These are phyloP conservation scores for Pseudopithomyces maydicus DNA, from an alignment of 2,329 filamentous ascomycete species.

Conservation along the genomic window DNA sequence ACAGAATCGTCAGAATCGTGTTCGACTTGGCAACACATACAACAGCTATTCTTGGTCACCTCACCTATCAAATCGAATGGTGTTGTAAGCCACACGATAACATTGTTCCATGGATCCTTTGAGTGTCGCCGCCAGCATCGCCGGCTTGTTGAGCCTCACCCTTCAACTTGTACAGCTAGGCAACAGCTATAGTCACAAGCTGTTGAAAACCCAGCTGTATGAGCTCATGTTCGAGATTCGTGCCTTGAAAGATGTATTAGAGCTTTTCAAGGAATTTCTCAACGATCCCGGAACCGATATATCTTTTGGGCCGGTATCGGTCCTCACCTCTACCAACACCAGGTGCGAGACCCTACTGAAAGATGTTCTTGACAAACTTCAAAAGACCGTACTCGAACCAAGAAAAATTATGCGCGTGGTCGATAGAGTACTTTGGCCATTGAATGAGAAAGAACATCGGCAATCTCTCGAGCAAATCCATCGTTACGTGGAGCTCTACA, in stretches of 20 bases:
- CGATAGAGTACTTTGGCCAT: slow-evolving; percentile 7
- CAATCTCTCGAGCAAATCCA: slow-evolving; percentile 7
- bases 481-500: slow-evolving; percentile 7
- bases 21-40: too few relatives aligned
- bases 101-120: slow-evolving; percentile 11
- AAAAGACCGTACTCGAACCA: neutral
- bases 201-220: slow-evolving; percentile 2
- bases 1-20: too few relatives aligned
- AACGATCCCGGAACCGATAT: neutral
- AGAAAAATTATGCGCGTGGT: slow-evolving; percentile 6
- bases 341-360: slow-evolving; percentile 4
- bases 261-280: slow-evolving; percentile 7
- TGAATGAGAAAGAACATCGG: slow-evolving; percentile 10
- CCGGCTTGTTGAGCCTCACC: slow-evolving; percentile 11
- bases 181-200: neutral
- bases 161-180: slow-evolving; percentile 8
- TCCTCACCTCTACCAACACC: slow-evolving; percentile 4
- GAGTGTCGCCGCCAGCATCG: slow-evolving; percentile 9
- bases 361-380: slow-evolving; percentile 6
- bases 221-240: slow-evolving; percentile 9
- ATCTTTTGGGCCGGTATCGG: slow-evolving; percentile 1
- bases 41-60: too few relatives aligned
- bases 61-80: too few relatives aligned
- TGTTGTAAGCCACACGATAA: too few relatives aligned
- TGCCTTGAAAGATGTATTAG: slow-evolving; percentile 2